phyloP scores from a whole-genome alignment of 768 basidiomycete species.

The Exidia glandulosa region DNA sequence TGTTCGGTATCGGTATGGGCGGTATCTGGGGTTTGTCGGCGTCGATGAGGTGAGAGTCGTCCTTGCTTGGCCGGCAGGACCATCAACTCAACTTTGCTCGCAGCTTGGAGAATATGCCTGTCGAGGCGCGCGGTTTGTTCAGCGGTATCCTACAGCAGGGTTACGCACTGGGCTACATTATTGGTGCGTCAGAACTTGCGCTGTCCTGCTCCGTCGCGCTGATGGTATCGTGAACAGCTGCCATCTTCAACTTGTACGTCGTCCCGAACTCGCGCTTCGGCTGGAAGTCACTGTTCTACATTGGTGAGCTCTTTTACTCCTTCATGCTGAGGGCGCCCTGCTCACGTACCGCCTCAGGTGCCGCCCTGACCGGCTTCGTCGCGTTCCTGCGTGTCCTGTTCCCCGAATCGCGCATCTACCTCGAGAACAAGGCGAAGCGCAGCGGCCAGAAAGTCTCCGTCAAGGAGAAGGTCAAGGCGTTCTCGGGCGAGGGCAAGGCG shows the following conservation, averaged over 20 bases:
- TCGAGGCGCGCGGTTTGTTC: conserved; percentile 28
- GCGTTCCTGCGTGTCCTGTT: neutral
- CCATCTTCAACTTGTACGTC: neutral
- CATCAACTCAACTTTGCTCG: conserved; percentile 12
- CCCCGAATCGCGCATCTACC: neutral
- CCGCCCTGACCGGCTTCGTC: neutral
- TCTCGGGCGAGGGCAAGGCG: neutral
- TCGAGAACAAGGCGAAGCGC: neutral
- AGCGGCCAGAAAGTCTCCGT: neutral
- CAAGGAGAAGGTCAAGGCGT: neutral
- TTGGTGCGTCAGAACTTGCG: neutral
- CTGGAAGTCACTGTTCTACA: neutral
- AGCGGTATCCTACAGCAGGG: conserved; percentile 33
- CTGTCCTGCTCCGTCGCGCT: neutral
- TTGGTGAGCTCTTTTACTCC: neutral
- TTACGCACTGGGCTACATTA: conserved; percentile 26
- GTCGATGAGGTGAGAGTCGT: conserved; percentile 4
- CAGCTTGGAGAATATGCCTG: conserved; percentile 28
- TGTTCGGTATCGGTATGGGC: conserved; percentile 26
- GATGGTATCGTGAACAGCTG: neutral
- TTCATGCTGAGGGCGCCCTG: neutral
- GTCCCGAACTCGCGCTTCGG: neutral
- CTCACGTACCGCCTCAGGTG: no score
- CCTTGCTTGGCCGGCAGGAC: neutral
- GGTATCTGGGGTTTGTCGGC: conserved; percentile 10